A percentile compares a stretch with the other conserved stretches of the same genome.
Evolutionary conservation across 768 basidiomycete genomes (phyloP).

Genomic region (Termitomyces sp.): DNA sequence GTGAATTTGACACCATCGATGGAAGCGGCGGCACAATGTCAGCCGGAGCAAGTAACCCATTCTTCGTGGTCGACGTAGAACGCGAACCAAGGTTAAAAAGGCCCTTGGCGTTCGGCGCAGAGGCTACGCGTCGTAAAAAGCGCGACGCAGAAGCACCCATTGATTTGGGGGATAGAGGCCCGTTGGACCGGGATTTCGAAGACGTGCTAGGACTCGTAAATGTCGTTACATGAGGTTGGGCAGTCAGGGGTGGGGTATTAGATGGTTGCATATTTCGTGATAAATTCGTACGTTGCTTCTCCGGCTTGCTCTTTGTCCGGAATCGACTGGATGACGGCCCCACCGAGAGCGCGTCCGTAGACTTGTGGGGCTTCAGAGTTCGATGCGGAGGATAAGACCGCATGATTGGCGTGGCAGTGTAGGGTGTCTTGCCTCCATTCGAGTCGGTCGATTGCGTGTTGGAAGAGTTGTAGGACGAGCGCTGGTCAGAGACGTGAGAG

Average conservation of each 20-base stretch:
- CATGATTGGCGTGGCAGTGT: constrained; percentile 22
- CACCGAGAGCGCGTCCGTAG: constrained; percentile 37
- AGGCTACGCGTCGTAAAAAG: constrained; percentile 93
- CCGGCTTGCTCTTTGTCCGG: constrained; percentile 42
- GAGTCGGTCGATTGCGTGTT: constrained; percentile 76
- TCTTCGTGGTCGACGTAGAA: constrained; percentile 61
- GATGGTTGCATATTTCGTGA: constrained; percentile 25
- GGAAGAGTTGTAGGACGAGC: constrained; percentile 78
- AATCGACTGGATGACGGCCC: constrained; percentile 25
- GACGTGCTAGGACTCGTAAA: constrained; percentile 38
- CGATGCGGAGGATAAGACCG: constrained; percentile 27
- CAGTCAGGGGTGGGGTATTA: constrained; percentile 34
- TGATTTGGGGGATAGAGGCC: constrained; percentile 62
- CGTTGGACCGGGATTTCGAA: constrained; percentile 44
- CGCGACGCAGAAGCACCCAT: constrained; percentile 77
- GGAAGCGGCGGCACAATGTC: constrained; percentile 57
- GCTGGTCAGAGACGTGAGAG: constrained; percentile 55
- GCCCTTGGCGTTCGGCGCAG: constrained; percentile 94
- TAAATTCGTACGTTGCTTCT: constrained; percentile 33
- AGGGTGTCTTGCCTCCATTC: constrained; percentile 33
- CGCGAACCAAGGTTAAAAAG: constrained; percentile 68
- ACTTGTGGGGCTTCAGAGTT: constrained; percentile 27
- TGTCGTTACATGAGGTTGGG: constrained; percentile 42
- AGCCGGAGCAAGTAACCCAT: constrained; percentile 74
- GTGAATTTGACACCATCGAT: constrained; percentile 40